Percentiles rank a stretch among this genome's conserved stretches.
Conservation (phyloP, 306 rosid species). For the Inga laurina region DNA sequence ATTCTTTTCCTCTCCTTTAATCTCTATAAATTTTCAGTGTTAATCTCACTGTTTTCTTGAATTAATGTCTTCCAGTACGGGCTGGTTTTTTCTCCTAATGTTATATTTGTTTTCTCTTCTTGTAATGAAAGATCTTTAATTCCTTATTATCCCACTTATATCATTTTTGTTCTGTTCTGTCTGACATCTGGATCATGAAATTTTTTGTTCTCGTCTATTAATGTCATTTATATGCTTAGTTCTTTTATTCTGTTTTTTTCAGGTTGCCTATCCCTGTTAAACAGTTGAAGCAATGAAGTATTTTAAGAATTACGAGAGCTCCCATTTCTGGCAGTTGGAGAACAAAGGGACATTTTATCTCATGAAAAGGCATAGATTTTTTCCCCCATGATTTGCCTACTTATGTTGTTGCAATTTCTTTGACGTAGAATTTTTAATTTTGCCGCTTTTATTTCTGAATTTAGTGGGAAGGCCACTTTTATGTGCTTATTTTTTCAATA, state of each 20-base stretch:
- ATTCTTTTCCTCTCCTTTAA: neutral
- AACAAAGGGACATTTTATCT: neutral
- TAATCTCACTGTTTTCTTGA: neutral
- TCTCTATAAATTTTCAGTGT: neutral
- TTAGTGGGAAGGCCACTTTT: neutral
- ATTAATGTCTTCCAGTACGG: neutral
- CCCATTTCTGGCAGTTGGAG: neutral
- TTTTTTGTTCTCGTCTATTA: neutral
- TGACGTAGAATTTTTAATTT: too few species aligned
- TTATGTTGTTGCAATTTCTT: neutral
- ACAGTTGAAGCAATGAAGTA: neutral
- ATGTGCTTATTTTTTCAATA: neutral
- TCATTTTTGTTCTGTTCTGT: neutral
- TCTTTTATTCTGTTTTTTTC: neutral
- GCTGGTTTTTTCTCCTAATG: neutral
- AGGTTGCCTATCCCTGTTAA: neutral
- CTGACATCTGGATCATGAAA: neutral
- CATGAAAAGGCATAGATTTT: neutral
- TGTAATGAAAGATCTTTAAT: too few species aligned
- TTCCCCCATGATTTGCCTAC: neutral
- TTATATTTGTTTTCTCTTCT: too few species aligned
- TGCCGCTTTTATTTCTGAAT: neutral
- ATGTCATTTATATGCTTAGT: neutral
- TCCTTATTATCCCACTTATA: too few species aligned
- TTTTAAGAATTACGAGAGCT: neutral